phyloP scores from a whole-genome alignment of 2,329 filamentous ascomycete genomes.

The Fusarium sp. region DNA sequence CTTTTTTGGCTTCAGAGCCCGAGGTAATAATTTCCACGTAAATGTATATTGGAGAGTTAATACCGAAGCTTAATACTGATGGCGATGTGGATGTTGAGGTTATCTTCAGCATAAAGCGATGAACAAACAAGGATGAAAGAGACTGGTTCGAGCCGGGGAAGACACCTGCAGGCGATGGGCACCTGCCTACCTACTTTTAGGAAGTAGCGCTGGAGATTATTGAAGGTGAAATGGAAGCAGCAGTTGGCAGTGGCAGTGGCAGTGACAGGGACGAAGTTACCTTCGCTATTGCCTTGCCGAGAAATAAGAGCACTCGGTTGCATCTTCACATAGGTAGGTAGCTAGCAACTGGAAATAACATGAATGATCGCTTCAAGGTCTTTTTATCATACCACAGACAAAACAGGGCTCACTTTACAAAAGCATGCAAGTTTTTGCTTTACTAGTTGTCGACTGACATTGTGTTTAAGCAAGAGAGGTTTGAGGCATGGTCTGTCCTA shows the following conservation, averaged over 20 bases:
- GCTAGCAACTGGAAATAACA: background rate
- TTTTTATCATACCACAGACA: background rate
- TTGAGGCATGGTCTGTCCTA: background rate
- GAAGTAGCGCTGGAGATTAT: background rate
- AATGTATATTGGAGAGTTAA: background rate
- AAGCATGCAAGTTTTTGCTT: background rate
- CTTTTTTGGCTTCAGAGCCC: background rate
- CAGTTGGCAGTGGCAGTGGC: background rate
- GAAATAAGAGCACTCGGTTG: background rate
- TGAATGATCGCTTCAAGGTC: background rate
- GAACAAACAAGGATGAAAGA: background rate
- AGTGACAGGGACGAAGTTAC: background rate
- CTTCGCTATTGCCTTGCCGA: background rate
- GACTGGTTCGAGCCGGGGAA: background rate
- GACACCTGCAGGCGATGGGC: background rate
- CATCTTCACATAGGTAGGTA: background rate
- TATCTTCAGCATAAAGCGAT: background rate
- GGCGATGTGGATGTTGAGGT: background rate
- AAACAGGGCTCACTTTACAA: background rate
- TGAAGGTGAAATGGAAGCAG: background rate
- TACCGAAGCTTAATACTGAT: background rate
- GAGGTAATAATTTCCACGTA: background rate
- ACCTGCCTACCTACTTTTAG: background rate
- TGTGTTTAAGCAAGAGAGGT: background rate
- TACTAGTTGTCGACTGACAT: background rate